Evolutionary conservation across 2,329 filamentous ascomycete species (phyloP).

Genomic region (Nemania sp.): DNA sequence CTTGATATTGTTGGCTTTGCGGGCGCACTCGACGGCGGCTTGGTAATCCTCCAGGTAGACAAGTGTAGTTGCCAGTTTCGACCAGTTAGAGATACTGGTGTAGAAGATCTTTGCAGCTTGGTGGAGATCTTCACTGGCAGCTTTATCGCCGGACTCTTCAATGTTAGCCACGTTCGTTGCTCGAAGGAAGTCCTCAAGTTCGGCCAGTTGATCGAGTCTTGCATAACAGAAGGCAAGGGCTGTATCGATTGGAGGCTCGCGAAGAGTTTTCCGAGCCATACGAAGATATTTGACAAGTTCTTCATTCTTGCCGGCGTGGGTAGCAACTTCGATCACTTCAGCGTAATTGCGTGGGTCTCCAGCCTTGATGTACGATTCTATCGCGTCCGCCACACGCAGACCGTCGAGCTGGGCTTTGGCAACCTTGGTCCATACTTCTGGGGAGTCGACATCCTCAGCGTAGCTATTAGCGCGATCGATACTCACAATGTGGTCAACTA

Average conservation of each 20-base stretch:
- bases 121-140: slow-evolving; percentile 90
- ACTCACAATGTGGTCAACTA: slow-evolving; percentile 95
- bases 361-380: slow-evolving; percentile 97
- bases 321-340: slow-evolving; percentile 95
- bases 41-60: slow-evolving; percentile 98
- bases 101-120: slow-evolving; percentile 99
- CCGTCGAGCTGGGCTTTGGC: slow-evolving; percentile 98
- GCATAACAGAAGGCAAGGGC: slow-evolving; percentile 92
- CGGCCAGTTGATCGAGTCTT: slow-evolving; percentile 84
- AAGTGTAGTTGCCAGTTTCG: slow-evolving; percentile 94
- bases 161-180: slow-evolving; percentile 93
- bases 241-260: slow-evolving; percentile 92
- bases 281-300: slow-evolving; percentile 94
- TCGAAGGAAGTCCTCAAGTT: slow-evolving; percentile 95
- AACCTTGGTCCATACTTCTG: slow-evolving; percentile 97
- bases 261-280: slow-evolving; percentile 96
- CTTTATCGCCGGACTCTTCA: slow-evolving; percentile 97
- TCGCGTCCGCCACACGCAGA: slow-evolving; percentile 86
- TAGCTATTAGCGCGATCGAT: slow-evolving; percentile 97
- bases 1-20: slow-evolving; percentile 98
- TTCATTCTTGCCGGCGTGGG: slow-evolving; percentile 94
- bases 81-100: slow-evolving; percentile 98
- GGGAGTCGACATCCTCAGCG: slow-evolving; percentile 89
- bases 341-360: slow-evolving; percentile 89
- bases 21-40: slow-evolving; percentile 93